Evolutionary conservation across 108 stramenopile genomes (phyloP).

Genomic region (Skeletonema potamos): DNA sequence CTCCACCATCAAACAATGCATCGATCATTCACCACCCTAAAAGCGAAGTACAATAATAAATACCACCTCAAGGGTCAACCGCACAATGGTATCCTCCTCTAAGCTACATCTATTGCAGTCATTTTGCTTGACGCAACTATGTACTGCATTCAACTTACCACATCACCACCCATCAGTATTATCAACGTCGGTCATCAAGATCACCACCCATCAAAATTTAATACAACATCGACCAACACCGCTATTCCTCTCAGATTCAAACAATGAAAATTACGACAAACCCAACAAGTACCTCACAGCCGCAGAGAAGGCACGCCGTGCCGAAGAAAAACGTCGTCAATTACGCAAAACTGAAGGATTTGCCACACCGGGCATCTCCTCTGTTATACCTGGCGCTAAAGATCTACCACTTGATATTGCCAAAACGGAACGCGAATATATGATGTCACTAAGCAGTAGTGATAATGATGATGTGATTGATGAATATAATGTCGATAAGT

Average conservation of each 20-base stretch:
- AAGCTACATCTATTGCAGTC: neutral
- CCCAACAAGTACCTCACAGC: constrained; percentile 13
- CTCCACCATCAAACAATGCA: too few species aligned
- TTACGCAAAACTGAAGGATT: constrained; percentile 61
- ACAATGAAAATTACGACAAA: neutral
- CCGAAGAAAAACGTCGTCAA: constrained; percentile 68
- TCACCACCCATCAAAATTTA: neutral
- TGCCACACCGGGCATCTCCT: constrained; percentile 66
- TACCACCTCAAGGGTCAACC: too few species aligned
- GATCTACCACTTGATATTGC: constrained; percentile 60
- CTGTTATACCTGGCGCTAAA: constrained; percentile 62
- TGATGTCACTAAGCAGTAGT: constrained; percentile 33
- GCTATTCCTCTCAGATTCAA: neutral
- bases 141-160: neutral
- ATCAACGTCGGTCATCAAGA: neutral
- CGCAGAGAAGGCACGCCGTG: constrained; percentile 58
- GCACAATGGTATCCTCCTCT: neutral
- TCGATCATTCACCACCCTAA: too few species aligned
- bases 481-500: constrained; percentile 51
- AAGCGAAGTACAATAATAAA: too few species aligned
- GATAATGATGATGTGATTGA: constrained; percentile 46
- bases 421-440: constrained; percentile 70
- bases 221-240: neutral
- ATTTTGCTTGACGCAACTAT: neutral
- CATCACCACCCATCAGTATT: neutral